Conservation (phyloP, 495 filamentous ascomycete species). For the Podospora appendiculata region DNA sequence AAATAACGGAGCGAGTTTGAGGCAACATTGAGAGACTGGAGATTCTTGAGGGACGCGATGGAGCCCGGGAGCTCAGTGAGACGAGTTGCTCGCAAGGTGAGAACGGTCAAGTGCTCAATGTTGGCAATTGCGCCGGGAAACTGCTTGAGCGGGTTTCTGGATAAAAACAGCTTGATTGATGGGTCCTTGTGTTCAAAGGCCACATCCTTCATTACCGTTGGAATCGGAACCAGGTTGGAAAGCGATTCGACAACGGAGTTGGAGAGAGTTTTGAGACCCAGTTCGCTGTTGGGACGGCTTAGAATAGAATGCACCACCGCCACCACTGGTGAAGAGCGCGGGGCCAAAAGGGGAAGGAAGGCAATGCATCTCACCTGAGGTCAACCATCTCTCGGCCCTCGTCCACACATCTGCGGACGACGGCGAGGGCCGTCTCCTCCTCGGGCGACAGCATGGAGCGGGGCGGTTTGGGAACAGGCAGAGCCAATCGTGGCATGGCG, state of each 20-base stretch:
- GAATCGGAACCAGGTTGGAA: slow-evolving; percentile 48
- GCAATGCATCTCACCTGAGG: slow-evolving; percentile 47
- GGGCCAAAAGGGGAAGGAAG: neutral
- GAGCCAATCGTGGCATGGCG: slow-evolving; percentile 1
- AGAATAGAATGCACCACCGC: neutral
- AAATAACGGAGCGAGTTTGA: slow-evolving; percentile 61
- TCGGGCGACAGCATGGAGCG: slow-evolving; percentile 7
- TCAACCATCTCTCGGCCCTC: slow-evolving; percentile 54
- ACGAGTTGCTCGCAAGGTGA: slow-evolving; percentile 66
- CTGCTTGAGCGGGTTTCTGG: slow-evolving; percentile 48
- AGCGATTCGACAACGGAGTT: slow-evolving; percentile 48
- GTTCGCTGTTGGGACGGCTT: slow-evolving; percentile 11
- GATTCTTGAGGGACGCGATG: slow-evolving; percentile 54
- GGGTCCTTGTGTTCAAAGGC: slow-evolving; percentile 37
- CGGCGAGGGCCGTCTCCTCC: slow-evolving; percentile 23
- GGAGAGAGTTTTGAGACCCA: slow-evolving; percentile 29
- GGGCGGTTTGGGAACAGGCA: neutral
- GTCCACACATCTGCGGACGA: slow-evolving; percentile 52
- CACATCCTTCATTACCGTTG: slow-evolving; percentile 28
- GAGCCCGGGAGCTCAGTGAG: slow-evolving; percentile 56
- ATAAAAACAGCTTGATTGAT: slow-evolving; percentile 55
- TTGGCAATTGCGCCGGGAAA: slow-evolving; percentile 47
- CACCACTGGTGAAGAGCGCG: too few species aligned
- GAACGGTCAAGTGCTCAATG: slow-evolving; percentile 52
- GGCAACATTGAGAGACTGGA: slow-evolving; percentile 62